phyloP scores from a whole-genome alignment of 331 rosid genomes.

The Malus hybrid region DNA sequence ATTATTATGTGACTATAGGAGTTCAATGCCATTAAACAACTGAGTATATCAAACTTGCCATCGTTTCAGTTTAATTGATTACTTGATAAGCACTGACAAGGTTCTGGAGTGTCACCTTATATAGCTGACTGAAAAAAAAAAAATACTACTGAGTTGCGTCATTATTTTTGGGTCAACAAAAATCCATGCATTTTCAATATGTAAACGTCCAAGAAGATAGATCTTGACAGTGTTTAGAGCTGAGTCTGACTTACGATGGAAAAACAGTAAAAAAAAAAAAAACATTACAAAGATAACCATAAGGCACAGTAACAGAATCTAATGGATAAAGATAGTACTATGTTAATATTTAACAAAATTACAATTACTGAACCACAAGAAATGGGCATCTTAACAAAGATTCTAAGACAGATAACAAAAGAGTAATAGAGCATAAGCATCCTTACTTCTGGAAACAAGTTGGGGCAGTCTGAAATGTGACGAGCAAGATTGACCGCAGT shows the following conservation, averaged over 20 bases:
- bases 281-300: too few relatives aligned
- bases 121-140: neutral
- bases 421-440: neutral
- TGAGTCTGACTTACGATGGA: too few relatives aligned
- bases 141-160: too few relatives aligned
- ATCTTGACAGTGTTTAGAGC: too few relatives aligned
- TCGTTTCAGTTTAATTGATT: neutral
- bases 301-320: too few relatives aligned
- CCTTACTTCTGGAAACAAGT: slow-evolving; percentile 84
- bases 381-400: neutral
- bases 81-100: neutral
- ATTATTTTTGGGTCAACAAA: too few relatives aligned
- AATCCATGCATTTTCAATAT: too few relatives aligned
- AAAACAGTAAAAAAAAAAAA: too few relatives aligned
- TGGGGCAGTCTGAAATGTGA: slow-evolving; percentile 84
- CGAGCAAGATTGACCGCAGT: slow-evolving; percentile 81
- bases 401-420: neutral
- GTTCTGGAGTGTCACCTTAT: neutral
- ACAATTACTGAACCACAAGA: neutral
- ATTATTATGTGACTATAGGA: neutral
- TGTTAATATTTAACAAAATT: too few relatives aligned
- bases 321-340: too few relatives aligned
- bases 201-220: too few relatives aligned
- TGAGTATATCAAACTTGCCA: neutral
- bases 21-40: neutral